Conservation (phyloP, 2,329 filamentous ascomycete species). For the Microsporum audouinii region DNA sequence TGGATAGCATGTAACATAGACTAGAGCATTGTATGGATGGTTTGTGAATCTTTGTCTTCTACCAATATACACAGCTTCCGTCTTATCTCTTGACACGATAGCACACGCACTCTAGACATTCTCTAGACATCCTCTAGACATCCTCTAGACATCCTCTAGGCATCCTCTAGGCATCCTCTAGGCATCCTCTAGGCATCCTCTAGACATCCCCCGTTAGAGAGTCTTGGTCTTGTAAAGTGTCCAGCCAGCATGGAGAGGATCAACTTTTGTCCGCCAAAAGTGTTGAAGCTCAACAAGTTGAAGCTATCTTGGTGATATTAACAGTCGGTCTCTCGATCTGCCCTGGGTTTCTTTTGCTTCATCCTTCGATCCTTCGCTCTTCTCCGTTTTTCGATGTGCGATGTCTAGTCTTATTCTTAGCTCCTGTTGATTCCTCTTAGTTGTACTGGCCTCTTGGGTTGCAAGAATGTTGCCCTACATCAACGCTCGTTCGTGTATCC, state of each 20-base stretch:
- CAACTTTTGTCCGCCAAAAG: neutral
- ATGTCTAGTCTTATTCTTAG: neutral
- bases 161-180: too few species aligned
- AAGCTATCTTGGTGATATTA: neutral
- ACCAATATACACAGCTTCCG: too few species aligned
- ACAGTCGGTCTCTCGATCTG: too few species aligned
- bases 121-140: too few species aligned
- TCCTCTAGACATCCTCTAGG: too few species aligned
- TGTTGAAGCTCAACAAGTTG: neutral
- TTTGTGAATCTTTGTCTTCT: too few species aligned
- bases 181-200: too few species aligned
- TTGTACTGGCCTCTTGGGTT: neutral
- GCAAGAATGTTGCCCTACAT: conserved; percentile 52
- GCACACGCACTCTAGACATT: too few species aligned
- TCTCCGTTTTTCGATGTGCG: neutral
- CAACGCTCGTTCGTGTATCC: conserved; percentile 41
- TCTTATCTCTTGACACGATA: too few species aligned
- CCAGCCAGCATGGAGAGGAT: neutral
- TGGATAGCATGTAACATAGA: neutral
- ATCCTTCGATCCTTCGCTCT: neutral
- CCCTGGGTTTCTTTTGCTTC: neutral
- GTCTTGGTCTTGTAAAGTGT: neutral
- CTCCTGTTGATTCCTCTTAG: neutral
- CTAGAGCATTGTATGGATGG: too few species aligned
- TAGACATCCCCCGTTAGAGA: too few species aligned